These are phyloP conservation scores for Multifurca ochricompacta DNA, from an alignment of 768 basidiomycete species.

Conservation along the genomic window DNA sequence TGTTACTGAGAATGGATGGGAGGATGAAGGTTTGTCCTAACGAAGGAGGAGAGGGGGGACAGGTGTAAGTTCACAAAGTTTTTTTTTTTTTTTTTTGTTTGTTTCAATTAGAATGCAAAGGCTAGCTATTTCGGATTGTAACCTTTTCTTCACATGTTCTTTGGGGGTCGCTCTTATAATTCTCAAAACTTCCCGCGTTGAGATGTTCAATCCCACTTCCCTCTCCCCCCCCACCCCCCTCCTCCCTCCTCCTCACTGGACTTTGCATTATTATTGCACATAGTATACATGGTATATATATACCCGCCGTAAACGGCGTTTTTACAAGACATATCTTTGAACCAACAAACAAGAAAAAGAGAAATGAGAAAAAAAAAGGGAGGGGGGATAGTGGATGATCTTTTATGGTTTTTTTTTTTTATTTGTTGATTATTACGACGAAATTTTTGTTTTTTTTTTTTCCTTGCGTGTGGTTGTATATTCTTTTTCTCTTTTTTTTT, in stretches of 20 bases:
- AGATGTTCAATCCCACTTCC: neutral
- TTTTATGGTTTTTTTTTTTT: no score
- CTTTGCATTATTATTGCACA: neutral
- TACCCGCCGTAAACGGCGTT: neutral
- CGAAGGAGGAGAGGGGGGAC: neutral
- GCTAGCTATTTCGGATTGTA: conserved; percentile 5
- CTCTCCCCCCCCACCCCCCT: no score
- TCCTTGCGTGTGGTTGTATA: no score
- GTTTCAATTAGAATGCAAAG: conserved; percentile 6
- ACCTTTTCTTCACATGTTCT: neutral
- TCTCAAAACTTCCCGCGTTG: no score
- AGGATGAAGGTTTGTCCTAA: neutral
- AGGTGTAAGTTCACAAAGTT: conserved; percentile 4
- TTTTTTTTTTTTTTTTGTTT: no score
- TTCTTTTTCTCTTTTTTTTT: no score
- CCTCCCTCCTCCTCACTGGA: no score
- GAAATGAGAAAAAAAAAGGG: neutral
- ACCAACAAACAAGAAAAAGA: neutral
- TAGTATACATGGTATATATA: neutral
- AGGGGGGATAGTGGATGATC: no score
- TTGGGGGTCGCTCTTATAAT: no score
- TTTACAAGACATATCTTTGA: neutral
- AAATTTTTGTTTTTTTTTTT: no score
- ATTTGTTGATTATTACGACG: no score
- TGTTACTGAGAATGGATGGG: no score